Base-by-base conservation (phyloP, 2,329 filamentous ascomycete species). In the Hypoxylon sp. region DNA sequence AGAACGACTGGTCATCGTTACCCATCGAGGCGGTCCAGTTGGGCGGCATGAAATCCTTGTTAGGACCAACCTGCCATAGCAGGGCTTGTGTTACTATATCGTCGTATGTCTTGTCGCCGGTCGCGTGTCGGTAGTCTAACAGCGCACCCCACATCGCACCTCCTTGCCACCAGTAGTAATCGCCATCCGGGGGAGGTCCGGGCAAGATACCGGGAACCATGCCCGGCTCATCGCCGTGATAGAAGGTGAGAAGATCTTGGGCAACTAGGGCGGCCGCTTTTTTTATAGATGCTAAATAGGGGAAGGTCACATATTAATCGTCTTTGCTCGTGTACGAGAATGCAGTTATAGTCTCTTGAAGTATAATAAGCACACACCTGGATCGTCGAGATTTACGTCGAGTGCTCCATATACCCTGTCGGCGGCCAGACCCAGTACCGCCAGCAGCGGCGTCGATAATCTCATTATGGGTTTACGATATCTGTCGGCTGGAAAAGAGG, bases 91-190 rank as follows among this genome's bases (percentile, higher is more conserved):
- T 86, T 14, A 88, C 80, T 11, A 87, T 81, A 8, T 83, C 74
- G 75, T 91, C 91, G 79, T 89, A 91, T 56, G 83, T 84, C 2
- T 79, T 74, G 76, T 92, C 89, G 60, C 88, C 88, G 0, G 89
- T 91, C 60, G 86, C 83, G 67, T 89, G 85, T 86, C 88, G 90
- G 76, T 92, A 92, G 77, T 92, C 89, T 45, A 92, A 82, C 71
- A 91, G 80, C 0, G 88, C 86, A 67, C 89, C 87, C 83, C 90
- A 91, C 79, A 93, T 82, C 12, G 88, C 87, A 55, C 88, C 87
- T 4, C 87, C 88, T 75, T 92, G 88, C 90, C 90, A 93, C 90
- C 90, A 93, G 81, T 91, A 92, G 76, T 90, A 90, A 66, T 85
- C 82, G 68, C 85, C 85, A 69, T 78, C 77, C 37, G 81, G 69